Percentiles rank a stretch among this genome's conserved stretches.
Conservation (phyloP, 371 early-diverging fungal genomes). For the Coemansia linderi region DNA sequence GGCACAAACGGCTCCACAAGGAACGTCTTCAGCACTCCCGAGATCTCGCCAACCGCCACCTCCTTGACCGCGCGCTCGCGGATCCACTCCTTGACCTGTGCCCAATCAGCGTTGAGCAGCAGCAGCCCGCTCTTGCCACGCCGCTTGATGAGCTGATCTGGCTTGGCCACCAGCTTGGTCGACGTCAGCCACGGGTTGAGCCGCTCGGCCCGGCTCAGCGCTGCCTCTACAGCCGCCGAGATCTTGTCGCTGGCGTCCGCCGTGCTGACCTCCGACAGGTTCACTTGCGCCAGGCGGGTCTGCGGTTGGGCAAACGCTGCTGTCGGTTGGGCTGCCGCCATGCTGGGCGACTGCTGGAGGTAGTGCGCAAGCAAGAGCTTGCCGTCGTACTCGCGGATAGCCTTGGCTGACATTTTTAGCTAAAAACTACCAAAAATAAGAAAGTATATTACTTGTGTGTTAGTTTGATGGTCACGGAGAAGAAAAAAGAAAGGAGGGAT, state of each 20-base stretch:
- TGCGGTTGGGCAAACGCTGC: conserved; percentile 70
- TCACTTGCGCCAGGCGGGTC: conserved; percentile 77
- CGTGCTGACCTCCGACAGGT: conserved; percentile 68
- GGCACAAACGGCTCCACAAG: conserved; percentile 95
- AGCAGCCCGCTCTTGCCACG: conserved; percentile 94
- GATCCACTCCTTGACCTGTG: conserved; percentile 86
- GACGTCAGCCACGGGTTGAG: conserved; percentile 85
- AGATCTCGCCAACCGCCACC: conserved; percentile 79
- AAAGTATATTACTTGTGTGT: neutral
- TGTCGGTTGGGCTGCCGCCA: conserved; percentile 44
- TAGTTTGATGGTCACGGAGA: neutral
- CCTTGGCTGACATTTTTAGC: conserved; percentile 87
- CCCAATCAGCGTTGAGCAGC: conserved; percentile 87
- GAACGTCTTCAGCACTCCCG: conserved; percentile 90
- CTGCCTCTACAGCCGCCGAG: conserved; percentile 43
- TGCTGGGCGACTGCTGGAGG: conserved; percentile 71
- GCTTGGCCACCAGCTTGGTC: conserved; percentile 89
- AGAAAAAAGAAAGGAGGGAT: neutral
- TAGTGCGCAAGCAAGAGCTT: conserved; percentile 90
- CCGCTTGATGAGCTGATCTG: conserved; percentile 96
- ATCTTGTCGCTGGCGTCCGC: conserved; percentile 52
- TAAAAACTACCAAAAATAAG: neutral
- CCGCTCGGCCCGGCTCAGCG: conserved; percentile 61
- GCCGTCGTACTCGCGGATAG: conserved; percentile 96
- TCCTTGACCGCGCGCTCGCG: conserved; percentile 80